Conservation (phyloP, 176 grass and related monocot genomes). For the Canna indica region DNA sequence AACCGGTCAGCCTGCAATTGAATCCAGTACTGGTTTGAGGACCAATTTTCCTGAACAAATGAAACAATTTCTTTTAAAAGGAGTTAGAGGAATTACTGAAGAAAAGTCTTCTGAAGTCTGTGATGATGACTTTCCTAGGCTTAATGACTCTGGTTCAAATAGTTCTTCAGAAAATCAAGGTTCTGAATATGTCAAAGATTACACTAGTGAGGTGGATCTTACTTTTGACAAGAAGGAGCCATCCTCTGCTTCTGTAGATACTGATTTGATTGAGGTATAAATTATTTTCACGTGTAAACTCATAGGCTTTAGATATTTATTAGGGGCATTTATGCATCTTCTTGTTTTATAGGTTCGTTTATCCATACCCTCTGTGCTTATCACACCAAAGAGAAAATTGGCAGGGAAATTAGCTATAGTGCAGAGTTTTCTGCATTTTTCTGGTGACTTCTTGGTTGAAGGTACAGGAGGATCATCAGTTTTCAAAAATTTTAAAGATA, state of each 20-base stretch:
- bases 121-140: constrained; percentile 19
- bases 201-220: constrained; percentile 42
- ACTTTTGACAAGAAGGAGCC: constrained; percentile 71
- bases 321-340: constrained; percentile 19
- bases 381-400: constrained; percentile 90
- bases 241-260: constrained; percentile 34
- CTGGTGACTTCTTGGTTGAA: constrained; percentile 88
- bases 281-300: not conserved
- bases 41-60: constrained; percentile 71
- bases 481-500: constrained; percentile 68
- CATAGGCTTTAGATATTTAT: constrained; percentile 6
- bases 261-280: constrained; percentile 49
- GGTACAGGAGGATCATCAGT: constrained; percentile 89
- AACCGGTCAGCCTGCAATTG: constrained; percentile 25
- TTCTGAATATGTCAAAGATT: constrained; percentile 34
- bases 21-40: constrained; percentile 23
- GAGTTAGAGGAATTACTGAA: constrained; percentile 61
- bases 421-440: constrained; percentile 75
- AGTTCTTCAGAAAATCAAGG: constrained; percentile 37
- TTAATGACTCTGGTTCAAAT: constrained; percentile 30
- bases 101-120: constrained; percentile 49
- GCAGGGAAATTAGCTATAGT: constrained; percentile 64
- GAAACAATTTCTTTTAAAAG: constrained; percentile 85
- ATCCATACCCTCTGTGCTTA: constrained; percentile 63
- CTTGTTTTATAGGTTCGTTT: constrained; percentile 53